Base-by-base conservation (phyloP, 2,329 filamentous ascomycete genomes). In the Trichoderma oligosporum region DNA sequence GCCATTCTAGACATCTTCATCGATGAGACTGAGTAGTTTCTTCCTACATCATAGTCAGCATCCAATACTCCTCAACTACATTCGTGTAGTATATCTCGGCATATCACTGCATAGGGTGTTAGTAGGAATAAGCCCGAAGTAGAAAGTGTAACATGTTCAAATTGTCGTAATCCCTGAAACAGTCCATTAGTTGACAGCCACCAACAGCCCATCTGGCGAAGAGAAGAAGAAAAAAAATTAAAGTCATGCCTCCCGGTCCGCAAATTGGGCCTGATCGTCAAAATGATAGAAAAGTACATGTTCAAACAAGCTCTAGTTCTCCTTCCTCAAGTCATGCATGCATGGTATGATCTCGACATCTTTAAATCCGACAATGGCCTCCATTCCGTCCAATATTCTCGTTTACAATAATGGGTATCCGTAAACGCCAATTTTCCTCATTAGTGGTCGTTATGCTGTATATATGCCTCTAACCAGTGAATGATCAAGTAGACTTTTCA, bases 401-500 rank as follows among this genome's bases (percentile, higher is more conserved):
- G 4, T 48, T 24, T 35, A 27, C 31, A 39, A 27, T 36, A 39
- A 36, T 35, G 24, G 53, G 41, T 47, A 53, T 47, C 57, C 44
- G 42, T 47, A 48, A 59, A 59, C 52, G 44, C 51, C 57, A 42
- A 49, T 48, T 31, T 31, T 18, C 44, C 38, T 33, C 51, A 49
- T 44, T 56, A 49, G 27, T 29, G 18, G 18, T 39, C 33, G 16
- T 29, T 44, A 57, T 42, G 24, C 24, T 18, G 12, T 14, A 38
- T 27, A 12, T 27, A 53, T 36, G 20, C 48, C 31, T 53, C 65
- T 60, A 70, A 44, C 69, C 65, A 9, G 66, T 64, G 49, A 70
- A 71, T 18, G 70, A 67, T 12, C 71, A 71, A 7, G 73, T 68
- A 9, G 62, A 64, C 60, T 70, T 73, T 57, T 75, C 72, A 56